Evolutionary conservation across 768 basidiomycete species (phyloP), one percentile per base, ranked within the genome.

Genomic region (Panaeolus cyanescens): DNA sequence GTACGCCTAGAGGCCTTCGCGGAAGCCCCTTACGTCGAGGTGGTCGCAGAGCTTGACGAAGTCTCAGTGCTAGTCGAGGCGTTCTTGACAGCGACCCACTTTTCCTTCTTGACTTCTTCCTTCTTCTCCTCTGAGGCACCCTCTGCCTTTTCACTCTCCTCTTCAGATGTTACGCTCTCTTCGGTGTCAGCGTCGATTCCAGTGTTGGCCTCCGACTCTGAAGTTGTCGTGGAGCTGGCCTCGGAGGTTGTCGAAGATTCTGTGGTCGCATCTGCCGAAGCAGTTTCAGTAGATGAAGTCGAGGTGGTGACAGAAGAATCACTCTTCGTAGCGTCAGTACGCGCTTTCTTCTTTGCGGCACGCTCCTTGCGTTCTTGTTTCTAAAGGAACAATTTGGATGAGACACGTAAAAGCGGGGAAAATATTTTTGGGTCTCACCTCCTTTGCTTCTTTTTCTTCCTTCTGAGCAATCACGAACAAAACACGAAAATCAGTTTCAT

Each of bases 81-180:
- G 22, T 61, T 80, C 73, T 91, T 89, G 71, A 93, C 86, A 19
- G 89, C 79, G 55, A 92, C 85, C 91, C 91, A 93, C 70, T 89
- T 91, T 69, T 92, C 90, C 70, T 82, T 84, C 67, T 74, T 72
- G 50, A 65, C 72, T 37, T 79, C 74, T 31, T 69, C 74, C 45
- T 71, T 71, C 20, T 63, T 67, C 59, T 68, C 71, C 50, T 69
- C 71, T 25, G 70, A 65, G 67, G 83, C 83, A 36, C 86, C 82
- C 42, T 69, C 71, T 19, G 70, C 65, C 67, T 83, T 83, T 37
- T 86, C 83, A 20, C 71, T 69, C 68, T 91, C 90, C 58, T 90
- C 89, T 67, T 92, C 91, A 32, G 89, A 90, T 3, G 89, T 88
- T 64, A 89, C 76, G 68, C 89, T 90, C 69, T 88, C 89, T 72